Base-by-base conservation (phyloP, 2,329 filamentous ascomycete genomes). In the Sarocladiaceae sp. region DNA sequence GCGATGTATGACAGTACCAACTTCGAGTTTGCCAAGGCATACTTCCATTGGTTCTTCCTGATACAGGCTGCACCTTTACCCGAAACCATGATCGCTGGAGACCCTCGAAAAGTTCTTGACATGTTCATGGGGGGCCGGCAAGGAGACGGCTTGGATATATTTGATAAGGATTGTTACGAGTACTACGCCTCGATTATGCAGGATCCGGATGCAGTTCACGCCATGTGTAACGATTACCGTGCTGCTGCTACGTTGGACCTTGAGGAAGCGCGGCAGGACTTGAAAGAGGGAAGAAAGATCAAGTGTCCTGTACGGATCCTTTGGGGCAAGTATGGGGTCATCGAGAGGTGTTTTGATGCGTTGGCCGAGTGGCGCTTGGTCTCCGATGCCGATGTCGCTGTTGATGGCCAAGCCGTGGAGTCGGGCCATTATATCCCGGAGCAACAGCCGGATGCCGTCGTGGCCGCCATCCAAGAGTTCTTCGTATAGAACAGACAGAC, bases 31-130 rank as follows among this genome's bases (percentile, higher is more conserved):
- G 74, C 77, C 1, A 67, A 66, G 25, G 69, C 71, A 1, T 82
- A 81, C 61, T 82, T 76, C 58, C 79, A 83, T 62, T 83, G 80
- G 79, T 80, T 80, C 50, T 76, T 83, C 56, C 69, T 83, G 18
- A 77, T 80, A 8, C 80, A 83, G 59, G 61, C 66, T 1, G 64
- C 64, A 4, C 75, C 79, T 0, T 69, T 82, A 4, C 79, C 75
- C 0, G 78, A 82, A 58, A 71, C 68, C 36, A 64, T 79, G 44
- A 73, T 75, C 55, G 64, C 63, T 0, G 62, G 59, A 0, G 60
- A 66, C 22, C 70, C 73, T 3, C 59, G 67, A 6, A 63, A 66
- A 29, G 70, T 78, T n/a, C 64, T 70, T 0, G 65, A 71, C 17
- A 60, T 68, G 35, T 78, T 71, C 56, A 63, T 73, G 70, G 62